Conservation (phyloP, 78 protist species). For the Emiliania huxleyi region DNA sequence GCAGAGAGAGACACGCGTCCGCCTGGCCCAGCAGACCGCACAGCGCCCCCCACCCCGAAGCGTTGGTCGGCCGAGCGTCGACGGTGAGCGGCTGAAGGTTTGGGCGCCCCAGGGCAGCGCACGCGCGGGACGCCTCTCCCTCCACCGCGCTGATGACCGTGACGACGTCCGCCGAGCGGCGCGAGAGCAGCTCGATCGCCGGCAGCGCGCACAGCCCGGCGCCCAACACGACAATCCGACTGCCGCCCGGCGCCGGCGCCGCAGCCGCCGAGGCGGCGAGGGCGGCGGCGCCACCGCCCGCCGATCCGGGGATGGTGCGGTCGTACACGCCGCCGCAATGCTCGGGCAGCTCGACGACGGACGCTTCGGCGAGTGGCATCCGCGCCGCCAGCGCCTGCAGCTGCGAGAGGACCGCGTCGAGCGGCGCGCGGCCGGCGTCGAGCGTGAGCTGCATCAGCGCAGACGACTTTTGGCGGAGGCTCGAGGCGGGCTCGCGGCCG, state of each 20-base stretch:
- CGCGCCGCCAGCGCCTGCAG: background rate
- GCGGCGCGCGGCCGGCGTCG: background rate
- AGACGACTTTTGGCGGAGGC: too few species aligned
- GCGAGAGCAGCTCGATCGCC: conserved; percentile 18
- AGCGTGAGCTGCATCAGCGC: background rate
- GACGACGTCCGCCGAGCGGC: background rate
- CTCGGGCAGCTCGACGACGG: background rate
- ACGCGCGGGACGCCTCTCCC: background rate
- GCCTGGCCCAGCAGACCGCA: background rate
- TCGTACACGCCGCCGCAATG: conserved; percentile 1
- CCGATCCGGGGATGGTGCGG: background rate
- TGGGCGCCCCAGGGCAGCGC: background rate
- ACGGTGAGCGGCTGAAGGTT: background rate
- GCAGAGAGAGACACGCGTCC: conserved; percentile 62
- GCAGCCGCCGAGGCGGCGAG: too few species aligned
- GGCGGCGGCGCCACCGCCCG: background rate
- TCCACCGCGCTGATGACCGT: background rate
- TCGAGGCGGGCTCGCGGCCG: background rate
- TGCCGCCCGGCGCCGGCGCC: too few species aligned
- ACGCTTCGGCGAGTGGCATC: background rate
- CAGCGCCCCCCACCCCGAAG: background rate
- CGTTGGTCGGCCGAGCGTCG: background rate
- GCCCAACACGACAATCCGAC: conserved; percentile 34
- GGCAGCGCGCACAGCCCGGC: conserved; percentile 34
- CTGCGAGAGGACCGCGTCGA: background rate